phyloP scores from a whole-genome alignment of 1,284 basidiomycete genomes.

The Puccinia brachypodii region DNA sequence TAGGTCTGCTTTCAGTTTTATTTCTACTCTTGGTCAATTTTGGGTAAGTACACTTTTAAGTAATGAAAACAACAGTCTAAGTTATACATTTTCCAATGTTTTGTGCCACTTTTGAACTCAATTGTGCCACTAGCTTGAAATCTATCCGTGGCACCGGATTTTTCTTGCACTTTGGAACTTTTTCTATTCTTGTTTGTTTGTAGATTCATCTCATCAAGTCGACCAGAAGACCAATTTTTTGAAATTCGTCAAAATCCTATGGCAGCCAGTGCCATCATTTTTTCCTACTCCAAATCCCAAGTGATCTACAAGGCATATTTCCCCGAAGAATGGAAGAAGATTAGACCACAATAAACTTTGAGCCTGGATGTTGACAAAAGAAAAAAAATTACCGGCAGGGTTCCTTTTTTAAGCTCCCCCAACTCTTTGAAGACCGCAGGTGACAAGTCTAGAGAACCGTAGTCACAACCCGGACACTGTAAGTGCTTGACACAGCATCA shows the following conservation, averaged over 20 bases:
- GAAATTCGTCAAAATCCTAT: not conserved
- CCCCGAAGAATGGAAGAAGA: not conserved
- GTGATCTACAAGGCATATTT: not conserved
- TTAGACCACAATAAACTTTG: not conserved
- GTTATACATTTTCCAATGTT: too few relatives aligned
- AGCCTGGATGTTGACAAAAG: not conserved
- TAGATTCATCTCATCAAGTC: not conserved
- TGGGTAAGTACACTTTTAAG: too few relatives aligned
- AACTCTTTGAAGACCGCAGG: slow-evolving; percentile 28
- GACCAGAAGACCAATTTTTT: not conserved
- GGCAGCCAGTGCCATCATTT: not conserved
- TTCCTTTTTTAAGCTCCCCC: slow-evolving; percentile 28
- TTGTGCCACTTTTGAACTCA: too few relatives aligned
- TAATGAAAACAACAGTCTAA: too few relatives aligned
- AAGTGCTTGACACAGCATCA: not conserved
- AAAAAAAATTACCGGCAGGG: slow-evolving; percentile 22
- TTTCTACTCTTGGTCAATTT: too few relatives aligned
- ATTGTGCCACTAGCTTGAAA: too few relatives aligned
- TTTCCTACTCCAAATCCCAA: slow-evolving; percentile 7
- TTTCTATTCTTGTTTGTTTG: not conserved
- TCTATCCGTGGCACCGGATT: too few relatives aligned
- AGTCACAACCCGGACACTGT: slow-evolving; percentile 33
- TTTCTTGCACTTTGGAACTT: too few relatives aligned
- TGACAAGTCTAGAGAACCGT: slow-evolving; percentile 33
- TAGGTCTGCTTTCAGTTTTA: too few relatives aligned